Base-by-base conservation (phyloP, 805 yeast genomes). In the Kazachstania martiniae region DNA sequence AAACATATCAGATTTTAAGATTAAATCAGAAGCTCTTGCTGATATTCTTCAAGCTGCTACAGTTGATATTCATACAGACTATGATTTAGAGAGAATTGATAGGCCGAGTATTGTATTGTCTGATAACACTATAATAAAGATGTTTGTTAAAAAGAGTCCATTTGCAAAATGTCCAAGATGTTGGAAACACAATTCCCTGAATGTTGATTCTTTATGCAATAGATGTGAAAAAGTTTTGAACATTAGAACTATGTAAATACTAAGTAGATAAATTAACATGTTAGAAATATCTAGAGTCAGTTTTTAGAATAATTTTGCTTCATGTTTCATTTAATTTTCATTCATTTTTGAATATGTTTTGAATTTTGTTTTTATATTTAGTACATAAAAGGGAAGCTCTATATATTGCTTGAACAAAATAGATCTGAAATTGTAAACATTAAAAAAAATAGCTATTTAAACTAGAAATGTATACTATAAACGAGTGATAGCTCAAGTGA, bases 161-260 rank as follows among this genome's bases (percentile, higher is more conserved):
- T 48, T 61, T 2, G 58, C 59, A 32, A 86, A 86, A 47, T 91
- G 98, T 53, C 94, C 95, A 5, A 70, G 98, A 51, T 91, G 98
- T 58, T 91, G 98, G 98, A 83, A 83, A 47, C 75, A 59, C 49
- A 71, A 70, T 6, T 62, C 93, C 0, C 55, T 47, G 1, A 44
- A 39, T 0, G 74, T 66, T 22, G 72, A 72, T 8, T 54, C 53
- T 1, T 59, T 86, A 18, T 89, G 98, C 54, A 26, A 33, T 1
- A 69, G 91, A 43, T 89, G 97, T 59, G 63, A 59, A 3, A 58
- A 57, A 5, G 69, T 56, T 7, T 38, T 52, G 8, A 24, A 34
- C 10, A 8, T 8, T 24, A 16, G 21, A 21, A 21, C 18, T 9
- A 19, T 19, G 21, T 19, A 19, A 19, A 19, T 19, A 10, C 10